Evolutionary conservation across 306 rosid species (phyloP).

Genomic region (Gastrolobium bilobum): DNA sequence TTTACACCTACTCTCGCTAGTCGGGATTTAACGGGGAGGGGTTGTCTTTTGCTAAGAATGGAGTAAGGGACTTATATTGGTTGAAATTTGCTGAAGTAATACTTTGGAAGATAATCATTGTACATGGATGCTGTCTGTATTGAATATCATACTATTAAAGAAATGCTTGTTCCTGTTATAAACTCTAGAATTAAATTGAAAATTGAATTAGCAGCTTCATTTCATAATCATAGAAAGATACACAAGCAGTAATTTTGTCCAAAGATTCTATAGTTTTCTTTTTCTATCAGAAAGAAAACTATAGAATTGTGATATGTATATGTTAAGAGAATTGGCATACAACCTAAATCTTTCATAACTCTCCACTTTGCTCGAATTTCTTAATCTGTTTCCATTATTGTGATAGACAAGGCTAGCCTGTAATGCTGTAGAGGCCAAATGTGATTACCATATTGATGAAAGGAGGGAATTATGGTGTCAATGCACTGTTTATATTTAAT

Average conservation of each 20-base stretch:
- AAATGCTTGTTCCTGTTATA: neutral
- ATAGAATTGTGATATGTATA: neutral
- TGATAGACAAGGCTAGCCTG: slow-evolving; percentile 24
- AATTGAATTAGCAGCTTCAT: slow-evolving; percentile 16
- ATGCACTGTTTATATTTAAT: slow-evolving; percentile 30
- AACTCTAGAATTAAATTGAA: slow-evolving; percentile 1
- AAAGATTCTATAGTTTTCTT: slow-evolving; percentile 20
- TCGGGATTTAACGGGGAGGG: no score
- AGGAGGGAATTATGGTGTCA: slow-evolving; percentile 34
- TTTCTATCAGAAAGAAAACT: slow-evolving; percentile 6
- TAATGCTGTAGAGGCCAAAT: slow-evolving; percentile 26
- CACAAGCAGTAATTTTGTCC: neutral
- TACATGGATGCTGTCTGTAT: slow-evolving; percentile 1
- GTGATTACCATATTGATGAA: slow-evolving; percentile 39
- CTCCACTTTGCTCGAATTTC: neutral
- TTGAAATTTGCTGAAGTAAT: neutral
- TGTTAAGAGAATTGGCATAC: slow-evolving; percentile 28
- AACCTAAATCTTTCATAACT: neutral
- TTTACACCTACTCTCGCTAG: no score
- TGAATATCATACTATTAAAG: slow-evolving; percentile 24
- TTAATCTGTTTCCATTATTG: slow-evolving; percentile 42
- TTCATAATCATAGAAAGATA: slow-evolving; percentile 30
- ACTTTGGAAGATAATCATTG: neutral
- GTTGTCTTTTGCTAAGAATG: slow-evolving; percentile 8
- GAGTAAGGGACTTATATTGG: neutral